A percentile compares a stretch with the other conserved stretches of the same genome.
Conservation (phyloP, 1,284 basidiomycete genomes). For the Porodaedalea pini region DNA sequence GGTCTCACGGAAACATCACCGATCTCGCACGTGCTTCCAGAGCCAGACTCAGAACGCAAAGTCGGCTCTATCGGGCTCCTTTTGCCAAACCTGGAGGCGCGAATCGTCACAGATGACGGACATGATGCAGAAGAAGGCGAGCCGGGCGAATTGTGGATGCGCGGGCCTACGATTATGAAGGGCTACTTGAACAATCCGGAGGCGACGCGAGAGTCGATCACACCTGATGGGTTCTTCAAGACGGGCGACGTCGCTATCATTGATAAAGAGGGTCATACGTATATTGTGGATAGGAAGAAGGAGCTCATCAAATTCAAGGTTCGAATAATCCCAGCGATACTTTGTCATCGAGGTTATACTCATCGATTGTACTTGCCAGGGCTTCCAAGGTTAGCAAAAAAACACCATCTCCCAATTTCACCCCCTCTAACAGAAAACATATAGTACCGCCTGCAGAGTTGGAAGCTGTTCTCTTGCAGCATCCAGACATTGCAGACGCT, state of each 20-base stretch:
- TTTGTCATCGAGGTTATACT: not conserved
- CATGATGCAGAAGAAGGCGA: conserved; percentile 51
- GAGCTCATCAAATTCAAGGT: conserved; percentile 85
- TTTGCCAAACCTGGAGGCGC: conserved; percentile 75
- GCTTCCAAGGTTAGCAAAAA: conserved; percentile 50
- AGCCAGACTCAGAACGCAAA: conserved; percentile 38
- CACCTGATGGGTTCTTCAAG: conserved; percentile 76
- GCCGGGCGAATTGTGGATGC: conserved; percentile 78
- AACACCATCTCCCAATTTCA: not conserved
- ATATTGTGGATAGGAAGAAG: conserved; percentile 69
- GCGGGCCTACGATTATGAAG: conserved; percentile 81
- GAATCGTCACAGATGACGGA: conserved; percentile 58
- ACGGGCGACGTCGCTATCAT: conserved; percentile 73
- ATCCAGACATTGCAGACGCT: conserved; percentile 67
- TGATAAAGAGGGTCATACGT: conserved; percentile 62
- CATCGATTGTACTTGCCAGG: conserved; percentile 32
- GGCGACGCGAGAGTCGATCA: conserved; percentile 67
- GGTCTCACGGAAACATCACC: conserved; percentile 80
- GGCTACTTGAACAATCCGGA: conserved; percentile 65
- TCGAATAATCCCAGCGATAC: not conserved
- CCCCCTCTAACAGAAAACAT: not conserved
- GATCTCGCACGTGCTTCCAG: conserved; percentile 47
- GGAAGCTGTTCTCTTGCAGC: conserved; percentile 68
- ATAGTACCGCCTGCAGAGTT: conserved; percentile 81
- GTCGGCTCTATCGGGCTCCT: conserved; percentile 69